Base-by-base conservation (phyloP, 2,329 filamentous ascomycete species). In the Alternaria triticimaculans region DNA sequence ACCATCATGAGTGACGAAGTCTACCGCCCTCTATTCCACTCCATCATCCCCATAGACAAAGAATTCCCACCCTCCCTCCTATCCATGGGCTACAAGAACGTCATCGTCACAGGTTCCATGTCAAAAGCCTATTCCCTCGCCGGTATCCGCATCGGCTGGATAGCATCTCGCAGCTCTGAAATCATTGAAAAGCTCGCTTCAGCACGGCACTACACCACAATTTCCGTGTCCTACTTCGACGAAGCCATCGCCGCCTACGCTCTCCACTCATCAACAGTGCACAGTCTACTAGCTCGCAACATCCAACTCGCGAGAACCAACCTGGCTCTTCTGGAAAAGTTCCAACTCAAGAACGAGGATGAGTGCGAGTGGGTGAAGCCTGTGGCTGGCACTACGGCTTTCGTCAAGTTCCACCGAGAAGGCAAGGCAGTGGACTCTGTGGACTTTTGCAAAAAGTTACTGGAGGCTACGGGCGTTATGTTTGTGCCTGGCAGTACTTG, bases 101-200 rank as follows among this genome's bases (percentile, higher is more conserved):
- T 87, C 21, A 84, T 97, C 30, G 88, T 88, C 12, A 96, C 92
- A 0, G 90, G 93, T 14, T 94, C 92, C 18, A 88, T 96, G 84
- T 95, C 91, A 25, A 97, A 97, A 81, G 91, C 92, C 0, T 97
- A 93, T 80, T 89, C 91, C 3, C 82, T 97, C 5, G 92, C 93
- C 1, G 93, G 94, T 2, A 89, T 96, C 65, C 89, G 93, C 1
- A 80, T 94, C 2, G 94, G 94, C 30, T 97, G 94, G 94, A 85
- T 95, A 62, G 92, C 91, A 4, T 90, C 89, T 14, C 87, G 88
- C 25, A 87, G 88, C 77, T 75, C 77, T 6, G 80, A 82, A 0
- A 84, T 96, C 60, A 85, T 95, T 57, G 86, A 89, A 55, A 82
- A 85, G 14, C 84, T 92, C 65, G 88, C 90, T 11, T 80, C 83